A percentile compares a stretch with the other conserved stretches of the same genome.
phyloP scores from a whole-genome alignment of 2,329 filamentous ascomycete species.

The Botryotinia calthae region DNA sequence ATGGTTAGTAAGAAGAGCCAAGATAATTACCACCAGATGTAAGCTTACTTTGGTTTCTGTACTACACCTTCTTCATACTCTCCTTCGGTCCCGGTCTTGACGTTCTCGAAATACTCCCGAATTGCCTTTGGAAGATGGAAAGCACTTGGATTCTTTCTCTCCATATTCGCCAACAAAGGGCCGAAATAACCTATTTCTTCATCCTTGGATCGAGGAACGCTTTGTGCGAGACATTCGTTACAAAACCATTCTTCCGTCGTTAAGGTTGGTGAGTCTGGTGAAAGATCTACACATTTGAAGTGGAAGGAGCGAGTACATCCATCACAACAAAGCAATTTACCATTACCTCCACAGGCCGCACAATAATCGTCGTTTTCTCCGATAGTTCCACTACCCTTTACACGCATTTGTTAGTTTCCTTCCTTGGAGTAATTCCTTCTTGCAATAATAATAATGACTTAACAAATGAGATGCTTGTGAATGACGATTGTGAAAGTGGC shows the following conservation, averaged over 20 bases:
- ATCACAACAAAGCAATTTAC: conserved; percentile 89
- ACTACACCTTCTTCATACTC: conserved; percentile 70
- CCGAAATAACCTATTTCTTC: conserved; percentile 57
- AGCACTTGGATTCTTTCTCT: conserved; percentile 67
- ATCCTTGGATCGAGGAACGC: conserved; percentile 40
- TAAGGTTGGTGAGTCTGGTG: conserved; percentile 56
- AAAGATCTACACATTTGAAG: conserved; percentile 82
- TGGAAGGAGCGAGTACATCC: conserved; percentile 89
- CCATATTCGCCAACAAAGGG: conserved; percentile 60
- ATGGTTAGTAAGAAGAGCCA: conserved; percentile 19
- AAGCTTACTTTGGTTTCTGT: conserved; percentile 57
- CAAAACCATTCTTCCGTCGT: conserved; percentile 79
- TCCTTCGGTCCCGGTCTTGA: conserved; percentile 72
- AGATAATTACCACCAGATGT: conserved; percentile 1
- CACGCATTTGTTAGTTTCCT: conserved; percentile 33
- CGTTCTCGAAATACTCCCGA: conserved; percentile 75
- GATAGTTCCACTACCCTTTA: conserved; percentile 47
- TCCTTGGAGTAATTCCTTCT: background rate
- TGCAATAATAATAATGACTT: conserved; percentile 2
- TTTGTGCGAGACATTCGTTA: conserved; percentile 61
- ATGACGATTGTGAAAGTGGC: conserved; percentile 29
- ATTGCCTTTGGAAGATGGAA: conserved; percentile 70
- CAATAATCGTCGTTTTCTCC: conserved; percentile 89
- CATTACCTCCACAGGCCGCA: conserved; percentile 77
- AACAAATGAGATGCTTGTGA: conserved; percentile 24